phyloP scores from a whole-genome alignment of 352 stramenopile species.

The Phytophthora pseudosyringae region DNA sequence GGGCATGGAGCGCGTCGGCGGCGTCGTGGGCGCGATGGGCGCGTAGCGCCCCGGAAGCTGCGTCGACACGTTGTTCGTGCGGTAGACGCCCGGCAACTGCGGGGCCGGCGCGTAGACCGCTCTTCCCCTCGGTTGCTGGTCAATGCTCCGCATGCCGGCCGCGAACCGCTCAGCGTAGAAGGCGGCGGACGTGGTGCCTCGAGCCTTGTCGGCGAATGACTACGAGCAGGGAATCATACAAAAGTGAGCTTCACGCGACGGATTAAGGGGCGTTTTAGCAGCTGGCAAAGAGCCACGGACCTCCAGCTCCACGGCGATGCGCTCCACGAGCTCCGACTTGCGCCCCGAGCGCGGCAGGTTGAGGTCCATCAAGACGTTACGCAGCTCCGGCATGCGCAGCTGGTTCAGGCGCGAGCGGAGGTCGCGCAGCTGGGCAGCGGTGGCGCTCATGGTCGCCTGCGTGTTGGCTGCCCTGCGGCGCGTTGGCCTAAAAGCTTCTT shows the following conservation, averaged over 20 bases:
- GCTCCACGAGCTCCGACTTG: constrained; percentile 83
- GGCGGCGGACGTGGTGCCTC: constrained; percentile 50
- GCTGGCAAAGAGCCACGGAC: constrained; percentile 23
- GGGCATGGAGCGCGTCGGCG: constrained; percentile 20
- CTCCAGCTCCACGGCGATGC: constrained; percentile 70
- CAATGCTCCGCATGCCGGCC: constrained; percentile 52
- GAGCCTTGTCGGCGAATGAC: constrained; percentile 58
- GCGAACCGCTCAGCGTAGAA: constrained; percentile 69
- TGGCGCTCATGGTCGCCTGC: constrained; percentile 31
- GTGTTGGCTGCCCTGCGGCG: not conserved
- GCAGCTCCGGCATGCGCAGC: constrained; percentile 80
- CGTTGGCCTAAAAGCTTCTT: constrained; percentile 24
- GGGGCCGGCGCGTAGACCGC: not conserved
- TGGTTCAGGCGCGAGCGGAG: constrained; percentile 59
- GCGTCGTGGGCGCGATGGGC: constrained; percentile 13
- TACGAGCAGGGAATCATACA: constrained; percentile 19
- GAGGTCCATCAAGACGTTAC: constrained; percentile 70
- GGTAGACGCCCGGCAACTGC: constrained; percentile 12
- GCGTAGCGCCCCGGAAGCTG: constrained; percentile 9
- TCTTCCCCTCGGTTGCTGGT: constrained; percentile 46
- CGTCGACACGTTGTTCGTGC: not conserved
- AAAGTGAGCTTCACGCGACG: not conserved
- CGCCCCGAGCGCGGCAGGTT: constrained; percentile 73
- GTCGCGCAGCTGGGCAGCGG: constrained; percentile 31
- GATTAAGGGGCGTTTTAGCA: not conserved